phyloP scores from a whole-genome alignment of 179 eudicot genomes.

The Sideroxylon spinosum region DNA sequence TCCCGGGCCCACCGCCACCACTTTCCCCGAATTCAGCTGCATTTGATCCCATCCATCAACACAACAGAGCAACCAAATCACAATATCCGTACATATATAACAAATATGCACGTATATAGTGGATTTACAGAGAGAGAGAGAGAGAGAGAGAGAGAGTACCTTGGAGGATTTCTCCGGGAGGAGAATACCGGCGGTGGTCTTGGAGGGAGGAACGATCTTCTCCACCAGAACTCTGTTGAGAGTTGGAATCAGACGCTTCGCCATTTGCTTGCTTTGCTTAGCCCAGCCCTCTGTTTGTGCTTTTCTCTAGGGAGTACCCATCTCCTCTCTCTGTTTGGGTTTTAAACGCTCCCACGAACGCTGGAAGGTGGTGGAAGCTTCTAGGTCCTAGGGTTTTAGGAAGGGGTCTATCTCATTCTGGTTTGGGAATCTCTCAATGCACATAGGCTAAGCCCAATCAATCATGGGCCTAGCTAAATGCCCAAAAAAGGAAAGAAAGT shows the following conservation, averaged over 20 bases:
- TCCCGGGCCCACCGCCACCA: constrained; percentile 74
- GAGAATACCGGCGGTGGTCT: constrained; percentile 63
- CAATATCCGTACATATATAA: neutral
- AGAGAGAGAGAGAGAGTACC: constrained; percentile 27
- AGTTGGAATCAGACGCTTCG: constrained; percentile 64
- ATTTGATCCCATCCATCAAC: neutral
- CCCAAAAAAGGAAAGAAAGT: too few relatives aligned
- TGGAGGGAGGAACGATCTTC: constrained; percentile 60
- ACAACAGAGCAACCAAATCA: neutral
- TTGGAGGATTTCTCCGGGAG: constrained; percentile 63
- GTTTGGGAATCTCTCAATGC: too few relatives aligned
- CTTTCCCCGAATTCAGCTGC: constrained; percentile 78
- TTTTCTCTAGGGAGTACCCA: neutral
- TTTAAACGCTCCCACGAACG: too few relatives aligned
- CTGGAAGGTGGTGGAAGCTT: too few relatives aligned
- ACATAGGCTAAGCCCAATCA: too few relatives aligned
- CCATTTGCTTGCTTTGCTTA: constrained; percentile 28
- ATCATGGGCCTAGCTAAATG: too few relatives aligned
- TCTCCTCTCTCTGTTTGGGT: neutral
- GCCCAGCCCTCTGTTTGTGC: neutral
- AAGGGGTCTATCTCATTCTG: too few relatives aligned
- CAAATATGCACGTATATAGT: neutral
- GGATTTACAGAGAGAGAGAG: neutral
- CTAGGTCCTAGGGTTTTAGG: too few relatives aligned
- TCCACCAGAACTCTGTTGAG: constrained; percentile 66